Evolutionary conservation across 192 early-diverging fungal species (phyloP), one percentile per base, ranked within the genome.

Genomic region (Coemansia sp.): DNA sequence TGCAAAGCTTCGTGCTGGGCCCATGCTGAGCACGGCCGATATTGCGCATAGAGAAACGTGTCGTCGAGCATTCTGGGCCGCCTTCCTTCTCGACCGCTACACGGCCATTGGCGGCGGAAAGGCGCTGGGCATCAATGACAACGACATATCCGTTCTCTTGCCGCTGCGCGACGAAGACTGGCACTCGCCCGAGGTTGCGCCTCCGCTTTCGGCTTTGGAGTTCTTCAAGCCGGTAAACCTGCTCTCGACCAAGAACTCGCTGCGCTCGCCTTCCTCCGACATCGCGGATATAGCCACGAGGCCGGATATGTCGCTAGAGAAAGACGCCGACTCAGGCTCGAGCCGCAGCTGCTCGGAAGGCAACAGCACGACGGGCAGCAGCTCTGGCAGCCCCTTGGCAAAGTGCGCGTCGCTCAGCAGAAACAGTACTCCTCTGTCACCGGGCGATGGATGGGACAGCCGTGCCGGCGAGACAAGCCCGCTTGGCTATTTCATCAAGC

Each of bases 61-160:
- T n/a, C 69, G 78, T 22, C 78, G 78, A 22, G 70, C 74, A 9
- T 81, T 81, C 51, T 81, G 78, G 78, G 74, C 69, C 7, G 74
- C 73, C 19, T 81, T 75, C 19, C 34, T 75, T 1, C 67, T 81
- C 4, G 74, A 75, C 50, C 69, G 78, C 9, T 81, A 81, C 34
- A 81, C 69, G 29, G 72, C 73, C 51, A 81, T 81, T 55, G 71
- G 72, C 22, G 74, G 74, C 32, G 78, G 78, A 8, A 75, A 81
- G 69, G 64, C 78, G 6, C 67, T 81, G 55, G 78, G 78, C 4
- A 81, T 81, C 18, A 81, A 81, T 47, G 78, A 81, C 58, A 53
- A 61, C 64, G 78, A 81, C 48, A 76, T 81, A 28, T 58, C 69
- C 1, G 69, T 81, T 4, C 63, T 75, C 6, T 55, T 81, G 45